Conservation (phyloP, 73 alveolate genomes). For the Tetrahymena thermophila region DNA sequence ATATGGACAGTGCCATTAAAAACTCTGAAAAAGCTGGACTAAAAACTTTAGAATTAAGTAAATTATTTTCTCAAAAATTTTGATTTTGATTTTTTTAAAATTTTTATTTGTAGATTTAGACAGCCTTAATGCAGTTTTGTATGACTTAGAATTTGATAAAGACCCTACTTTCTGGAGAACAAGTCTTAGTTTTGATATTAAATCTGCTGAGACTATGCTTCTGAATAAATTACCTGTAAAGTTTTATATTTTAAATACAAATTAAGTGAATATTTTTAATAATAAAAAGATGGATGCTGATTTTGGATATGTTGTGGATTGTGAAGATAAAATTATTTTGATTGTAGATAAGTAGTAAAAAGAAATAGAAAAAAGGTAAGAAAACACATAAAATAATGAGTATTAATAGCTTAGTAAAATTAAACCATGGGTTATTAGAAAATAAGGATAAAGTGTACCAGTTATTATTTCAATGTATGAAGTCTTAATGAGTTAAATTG, state of each 20-base stretch:
- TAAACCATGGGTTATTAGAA: background rate
- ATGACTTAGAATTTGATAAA: background rate
- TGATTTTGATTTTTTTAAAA: background rate
- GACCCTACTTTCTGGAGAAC: background rate
- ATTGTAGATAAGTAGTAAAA: background rate
- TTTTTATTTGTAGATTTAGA: background rate
- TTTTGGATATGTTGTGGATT: background rate
- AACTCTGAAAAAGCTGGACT: background rate
- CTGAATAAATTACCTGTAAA: background rate
- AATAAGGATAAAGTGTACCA: background rate
- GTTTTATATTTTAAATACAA: background rate
- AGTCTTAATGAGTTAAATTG: background rate
- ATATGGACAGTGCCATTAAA: background rate
- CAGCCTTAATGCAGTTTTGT: background rate
- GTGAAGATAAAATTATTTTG: background rate
- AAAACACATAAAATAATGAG: background rate
- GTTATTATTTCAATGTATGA: background rate
- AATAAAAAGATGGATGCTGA: background rate
- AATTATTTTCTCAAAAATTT: background rate
- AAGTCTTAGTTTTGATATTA: background rate
- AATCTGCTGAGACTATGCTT: background rate
- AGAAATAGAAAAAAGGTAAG: background rate
- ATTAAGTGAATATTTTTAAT: background rate
- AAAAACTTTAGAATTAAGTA: background rate
- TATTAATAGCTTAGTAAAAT: background rate